Percentiles rank a stretch among this genome's conserved stretches.
phyloP scores from a whole-genome alignment of 2,329 filamentous ascomycete species.

The Aspergillus sp. region DNA sequence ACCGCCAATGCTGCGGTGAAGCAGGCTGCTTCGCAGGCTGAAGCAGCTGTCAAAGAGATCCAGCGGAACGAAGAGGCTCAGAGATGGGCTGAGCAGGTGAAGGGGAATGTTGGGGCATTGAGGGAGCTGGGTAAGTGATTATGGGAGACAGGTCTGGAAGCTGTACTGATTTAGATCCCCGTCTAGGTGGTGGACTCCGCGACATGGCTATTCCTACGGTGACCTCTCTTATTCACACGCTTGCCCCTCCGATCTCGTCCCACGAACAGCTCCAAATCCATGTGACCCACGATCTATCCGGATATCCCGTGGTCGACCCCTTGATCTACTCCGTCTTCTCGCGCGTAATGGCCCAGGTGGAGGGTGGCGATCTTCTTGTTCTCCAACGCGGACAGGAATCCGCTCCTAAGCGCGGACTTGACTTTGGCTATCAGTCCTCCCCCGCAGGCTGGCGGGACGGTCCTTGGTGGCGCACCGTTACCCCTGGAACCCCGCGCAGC shows the following conservation, averaged over 20 bases:
- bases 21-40: slow-evolving; percentile 77
- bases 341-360: slow-evolving; percentile 97
- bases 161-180: neutral
- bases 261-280: slow-evolving; percentile 97
- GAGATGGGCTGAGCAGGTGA: slow-evolving; percentile 90
- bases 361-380: slow-evolving; percentile 90
- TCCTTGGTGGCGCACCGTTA: slow-evolving; percentile 76
- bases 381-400: slow-evolving; percentile 89
- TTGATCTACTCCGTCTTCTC: slow-evolving; percentile 88
- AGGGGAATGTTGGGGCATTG: slow-evolving; percentile 76
- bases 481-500: slow-evolving; percentile 60
- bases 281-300: slow-evolving; percentile 90
- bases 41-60: slow-evolving; percentile 88
- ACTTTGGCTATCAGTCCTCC: slow-evolving; percentile 23
- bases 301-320: slow-evolving; percentile 90
- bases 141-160: neutral
- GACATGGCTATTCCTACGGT: slow-evolving; percentile 88
- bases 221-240: slow-evolving; percentile 86
- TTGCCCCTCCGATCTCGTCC: slow-evolving; percentile 91
- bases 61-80: slow-evolving; percentile 95
- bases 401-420: slow-evolving; percentile 58
- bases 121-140: slow-evolving; percentile 70
- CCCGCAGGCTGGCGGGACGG: slow-evolving; percentile 75
- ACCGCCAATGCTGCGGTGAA: slow-evolving; percentile 70
- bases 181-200: slow-evolving; percentile 73